Conservation (phyloP, 148 eudicot species). For the Nepenthes mirabilis region DNA sequence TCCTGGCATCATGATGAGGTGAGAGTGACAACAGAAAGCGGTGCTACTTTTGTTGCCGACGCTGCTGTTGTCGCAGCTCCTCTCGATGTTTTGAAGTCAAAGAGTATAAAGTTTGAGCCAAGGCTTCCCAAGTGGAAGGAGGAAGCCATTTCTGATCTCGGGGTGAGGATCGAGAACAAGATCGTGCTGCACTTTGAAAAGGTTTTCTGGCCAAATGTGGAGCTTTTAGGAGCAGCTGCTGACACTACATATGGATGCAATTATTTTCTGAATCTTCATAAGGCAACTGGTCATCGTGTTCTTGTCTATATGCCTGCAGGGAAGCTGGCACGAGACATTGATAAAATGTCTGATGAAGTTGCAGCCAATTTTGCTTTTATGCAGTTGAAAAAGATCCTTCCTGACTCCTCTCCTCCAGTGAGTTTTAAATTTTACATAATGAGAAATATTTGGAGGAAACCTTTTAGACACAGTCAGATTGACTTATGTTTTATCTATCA, state of each 20-base stretch:
- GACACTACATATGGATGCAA: slow-evolving; percentile 73
- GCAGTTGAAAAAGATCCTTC: slow-evolving; percentile 67
- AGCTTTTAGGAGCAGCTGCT: slow-evolving; percentile 86
- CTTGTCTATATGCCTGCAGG: slow-evolving; percentile 97
- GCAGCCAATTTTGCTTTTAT: slow-evolving; percentile 80
- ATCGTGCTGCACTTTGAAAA: slow-evolving; percentile 69
- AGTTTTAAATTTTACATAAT: background rate
- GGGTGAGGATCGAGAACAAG: slow-evolving; percentile 82
- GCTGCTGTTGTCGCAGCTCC: slow-evolving; percentile 25
- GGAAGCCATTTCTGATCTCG: slow-evolving; percentile 62
- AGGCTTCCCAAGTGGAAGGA: slow-evolving; percentile 83
- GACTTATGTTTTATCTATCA: no score
- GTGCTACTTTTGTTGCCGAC: slow-evolving; percentile 58
- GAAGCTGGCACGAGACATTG: slow-evolving; percentile 72
- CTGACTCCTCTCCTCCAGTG: slow-evolving; percentile 68
- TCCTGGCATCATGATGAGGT: slow-evolving; percentile 60
- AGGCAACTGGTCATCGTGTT: slow-evolving; percentile 77
- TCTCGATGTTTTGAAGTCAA: slow-evolving; percentile 59
- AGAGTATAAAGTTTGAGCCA: slow-evolving; percentile 58
- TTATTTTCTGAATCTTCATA: slow-evolving; percentile 88
- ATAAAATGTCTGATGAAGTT: slow-evolving; percentile 81
- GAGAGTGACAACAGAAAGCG: slow-evolving; percentile 60
- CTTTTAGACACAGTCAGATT: no score
- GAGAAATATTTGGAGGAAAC: no score
- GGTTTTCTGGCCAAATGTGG: slow-evolving; percentile 93